These are phyloP conservation scores for Fusarium sp. DNA, from an alignment of 2,329 filamentous ascomycete genomes.

Conservation along the genomic window DNA sequence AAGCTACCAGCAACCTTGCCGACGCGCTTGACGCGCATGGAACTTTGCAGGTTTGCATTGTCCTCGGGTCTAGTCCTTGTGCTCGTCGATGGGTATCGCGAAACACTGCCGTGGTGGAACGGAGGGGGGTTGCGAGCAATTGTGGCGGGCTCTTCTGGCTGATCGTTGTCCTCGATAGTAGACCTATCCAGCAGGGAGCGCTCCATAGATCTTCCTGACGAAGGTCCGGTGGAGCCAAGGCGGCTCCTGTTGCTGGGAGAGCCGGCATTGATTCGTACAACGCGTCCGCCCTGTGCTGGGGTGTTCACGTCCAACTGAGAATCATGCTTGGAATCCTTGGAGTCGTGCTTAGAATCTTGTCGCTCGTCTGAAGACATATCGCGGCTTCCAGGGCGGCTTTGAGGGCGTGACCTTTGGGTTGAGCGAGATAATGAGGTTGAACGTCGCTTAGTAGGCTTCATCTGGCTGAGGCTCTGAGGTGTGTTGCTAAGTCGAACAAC, in stretches of 20 bases:
- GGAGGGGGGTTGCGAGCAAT: slow-evolving; percentile 62
- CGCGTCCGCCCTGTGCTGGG: slow-evolving; percentile 64
- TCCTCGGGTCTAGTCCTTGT: slow-evolving; percentile 70
- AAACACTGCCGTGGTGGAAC: slow-evolving; percentile 65
- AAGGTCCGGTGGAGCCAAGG: slow-evolving; percentile 54
- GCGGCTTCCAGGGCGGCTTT: slow-evolving; percentile 57
- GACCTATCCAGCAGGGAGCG: slow-evolving; percentile 54
- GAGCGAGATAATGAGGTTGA: slow-evolving; percentile 65
- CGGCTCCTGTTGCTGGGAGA: slow-evolving; percentile 63
- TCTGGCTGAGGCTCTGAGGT: slow-evolving; percentile 60
- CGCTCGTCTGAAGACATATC: slow-evolving; percentile 60
- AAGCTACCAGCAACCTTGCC: slow-evolving; percentile 82
- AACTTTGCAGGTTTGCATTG: slow-evolving; percentile 75
- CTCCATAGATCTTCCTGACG: slow-evolving; percentile 55
- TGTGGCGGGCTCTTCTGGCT: slow-evolving; percentile 64
- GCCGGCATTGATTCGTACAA: slow-evolving; percentile 67
- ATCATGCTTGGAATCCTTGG: slow-evolving; percentile 44
- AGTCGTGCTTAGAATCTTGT: slow-evolving; percentile 47
- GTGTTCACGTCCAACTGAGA: slow-evolving; percentile 64
- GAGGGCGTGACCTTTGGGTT: slow-evolving; percentile 50
- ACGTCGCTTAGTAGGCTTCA: slow-evolving; percentile 59
- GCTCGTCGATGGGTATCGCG: slow-evolving; percentile 65
- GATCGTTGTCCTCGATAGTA: slow-evolving; percentile 61
- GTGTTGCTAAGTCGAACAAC: slow-evolving; percentile 70
- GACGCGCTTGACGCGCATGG: slow-evolving; percentile 82